Conservation (phyloP, 2,329 filamentous ascomycete genomes). For the Diaporthe sp. region DNA sequence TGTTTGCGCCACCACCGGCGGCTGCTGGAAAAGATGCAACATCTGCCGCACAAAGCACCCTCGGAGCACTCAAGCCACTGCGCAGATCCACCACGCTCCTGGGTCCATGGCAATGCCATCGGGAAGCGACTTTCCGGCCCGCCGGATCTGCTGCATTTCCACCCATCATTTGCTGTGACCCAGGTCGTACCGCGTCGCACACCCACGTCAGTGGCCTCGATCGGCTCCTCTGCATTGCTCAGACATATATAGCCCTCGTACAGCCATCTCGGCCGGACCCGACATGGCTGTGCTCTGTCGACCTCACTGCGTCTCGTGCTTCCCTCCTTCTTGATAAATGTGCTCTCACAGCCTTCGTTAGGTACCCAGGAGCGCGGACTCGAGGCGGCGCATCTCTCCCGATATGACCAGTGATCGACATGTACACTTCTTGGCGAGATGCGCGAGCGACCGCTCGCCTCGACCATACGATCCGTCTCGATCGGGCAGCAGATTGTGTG, state of each 20-base stretch:
- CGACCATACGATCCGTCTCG: not conserved
- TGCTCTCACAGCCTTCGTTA: not conserved
- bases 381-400: not conserved
- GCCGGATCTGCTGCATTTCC: constrained; percentile 6
- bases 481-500: not conserved
- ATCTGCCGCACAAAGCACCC: not conserved
- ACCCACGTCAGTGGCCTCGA: not conserved
- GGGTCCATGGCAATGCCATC: not conserved
- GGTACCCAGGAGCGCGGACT: too few species aligned
- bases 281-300: not conserved
- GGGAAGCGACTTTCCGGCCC: not conserved
- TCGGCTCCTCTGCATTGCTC: not conserved
- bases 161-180: not conserved
- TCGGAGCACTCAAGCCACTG: not conserved
- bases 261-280: not conserved
- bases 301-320: not conserved
- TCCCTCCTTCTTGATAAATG: not conserved
- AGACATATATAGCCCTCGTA: not conserved
- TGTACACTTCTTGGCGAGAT: not conserved
- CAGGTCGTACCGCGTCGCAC: constrained; percentile 7
- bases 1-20: not conserved
- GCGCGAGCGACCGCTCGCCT: not conserved
- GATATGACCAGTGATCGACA: not conserved
- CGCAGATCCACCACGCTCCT: not conserved
- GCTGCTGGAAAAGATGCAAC: not conserved